Base-by-base conservation (phyloP, 208 protist species). In the Wallacemonas sp. region DNA sequence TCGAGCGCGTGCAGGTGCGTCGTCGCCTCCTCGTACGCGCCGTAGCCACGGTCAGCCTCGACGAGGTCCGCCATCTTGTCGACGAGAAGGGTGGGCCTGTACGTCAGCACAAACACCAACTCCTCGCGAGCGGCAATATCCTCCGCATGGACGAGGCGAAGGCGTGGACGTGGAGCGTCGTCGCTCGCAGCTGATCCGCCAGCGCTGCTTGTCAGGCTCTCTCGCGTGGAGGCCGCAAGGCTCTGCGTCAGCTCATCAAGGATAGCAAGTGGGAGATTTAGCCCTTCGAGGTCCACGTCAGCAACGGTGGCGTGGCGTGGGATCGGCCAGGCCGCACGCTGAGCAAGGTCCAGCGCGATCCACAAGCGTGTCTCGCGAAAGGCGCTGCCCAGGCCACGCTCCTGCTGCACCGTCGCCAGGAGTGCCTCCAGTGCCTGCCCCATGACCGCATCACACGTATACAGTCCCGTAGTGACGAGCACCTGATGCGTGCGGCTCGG, bases 401-500 rank as follows among this genome's bases (percentile, higher is more conserved):
- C 26, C 26, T 31, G 7, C 1, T 18, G 46, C 46, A 57, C 46
- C 2, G 18, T 50, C 7, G 44, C 45, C 7, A 45, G 64, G 7
- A 61, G 39, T 3, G 52, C 11, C 23, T 50, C 29, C 22, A 85
- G 61, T 10, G 32, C 41, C 59, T 71, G 65, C 12, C 74, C 75
- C 1, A 25, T 41, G 5, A 25, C 29, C 69, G 61, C 72, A 4
- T 3, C 12, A 14, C 57, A 73, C 0, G n/a, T 0, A 2, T 46
- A 23, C 0, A 80, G 39, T 0, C 57, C 50, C 20, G 36, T 16
- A 8, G 8, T 10, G 7, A 45, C 70, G 8, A 86, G 54, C 0
- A 83, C 50, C 29, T 77, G 25, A 14, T 80, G 76, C 38, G 22
- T 12, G 0, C 66, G 57, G 39, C 74, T 57, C 11, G 78, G 71